Evolutionary conservation across 2,329 filamentous ascomycete species (phyloP).

Genomic region (Emergomyces africanus): DNA sequence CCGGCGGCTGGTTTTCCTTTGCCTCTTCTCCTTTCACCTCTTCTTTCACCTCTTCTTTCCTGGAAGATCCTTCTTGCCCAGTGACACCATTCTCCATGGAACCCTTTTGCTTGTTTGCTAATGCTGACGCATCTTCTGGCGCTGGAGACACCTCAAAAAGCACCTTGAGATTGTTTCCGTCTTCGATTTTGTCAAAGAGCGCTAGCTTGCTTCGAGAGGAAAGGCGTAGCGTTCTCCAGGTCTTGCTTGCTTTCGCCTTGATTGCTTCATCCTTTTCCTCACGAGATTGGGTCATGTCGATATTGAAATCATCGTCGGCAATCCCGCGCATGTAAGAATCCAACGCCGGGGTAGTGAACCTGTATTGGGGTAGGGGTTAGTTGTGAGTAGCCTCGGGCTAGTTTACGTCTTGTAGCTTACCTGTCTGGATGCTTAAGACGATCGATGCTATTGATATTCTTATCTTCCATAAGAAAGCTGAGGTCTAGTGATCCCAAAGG

Average conservation of each 20-base stretch:
- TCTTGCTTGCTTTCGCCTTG: constrained; percentile 73
- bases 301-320: constrained; percentile 68
- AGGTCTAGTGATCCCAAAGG: constrained; percentile 64
- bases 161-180: constrained; percentile 54
- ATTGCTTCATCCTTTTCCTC: constrained; percentile 46
- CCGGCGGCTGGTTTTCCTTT: not conserved
- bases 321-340: constrained; percentile 62
- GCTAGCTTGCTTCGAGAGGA: constrained; percentile 61
- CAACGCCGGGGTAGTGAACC: constrained; percentile 57
- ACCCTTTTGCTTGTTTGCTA: not conserved
- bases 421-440: constrained; percentile 52
- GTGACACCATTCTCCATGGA: constrained; percentile 5
- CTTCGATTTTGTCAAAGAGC: constrained; percentile 77
- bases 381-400: not conserved
- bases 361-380: constrained; percentile 20
- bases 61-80: constrained; percentile 3
- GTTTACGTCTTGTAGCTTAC: constrained; percentile 20
- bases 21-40: not conserved
- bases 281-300: constrained; percentile 61
- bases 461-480: constrained; percentile 60
- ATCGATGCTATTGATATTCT: constrained; percentile 49
- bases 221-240: constrained; percentile 77
- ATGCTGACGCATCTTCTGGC: not conserved
- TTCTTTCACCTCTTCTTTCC: not conserved
- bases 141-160: constrained; percentile 28